Evolutionary conservation across 2,329 filamentous ascomycete genomes (phyloP), one percentile per base, ranked within the genome.

Genomic region (Cordyceps pruinosa): DNA sequence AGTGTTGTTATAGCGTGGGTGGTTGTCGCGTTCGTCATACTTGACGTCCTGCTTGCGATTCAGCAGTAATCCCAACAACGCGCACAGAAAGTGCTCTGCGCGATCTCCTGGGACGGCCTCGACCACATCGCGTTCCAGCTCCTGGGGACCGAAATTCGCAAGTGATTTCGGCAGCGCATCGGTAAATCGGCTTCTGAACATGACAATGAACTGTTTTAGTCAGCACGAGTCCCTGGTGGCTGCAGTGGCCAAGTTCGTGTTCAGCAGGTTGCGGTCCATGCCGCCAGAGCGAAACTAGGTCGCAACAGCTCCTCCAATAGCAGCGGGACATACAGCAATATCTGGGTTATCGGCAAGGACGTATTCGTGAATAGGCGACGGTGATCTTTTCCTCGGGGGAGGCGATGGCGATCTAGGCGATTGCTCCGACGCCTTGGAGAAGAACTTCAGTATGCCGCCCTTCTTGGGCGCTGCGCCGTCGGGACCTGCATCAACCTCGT

Each of bases 11-110:
- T 32, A n/a, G 30, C 19, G 30, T 19, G 32, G 12, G 2, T 34
- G 2, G n/a, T 1, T 28, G 15, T 45, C 42, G 30, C 26, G 17
- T 48, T 37, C 34, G 15, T 62, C 90, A 73, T 83, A 97, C 94
- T 99, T 96, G 70, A 97, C 89, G 75, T 96, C 92, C 71, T 99
- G 96, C 79, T 99, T 97, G 72, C 94, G 87, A 73, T 99, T 99
- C 67, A 99, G 79, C 56, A 97, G 83, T 65, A 99, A 78, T 32
- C 89, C 87, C 45, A 99, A 78, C 63, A 99, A 75, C 61, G 91
- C 91, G 77, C 95, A 99, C 26, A 99, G 79, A 58, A 99, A 84
- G 64, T 86, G 83, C 76, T 97, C 93, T 47, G 89, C 86, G 68
- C 92, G 87, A 66, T 95, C 87, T 65, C 91, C 90, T 2, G 93